These are phyloP conservation scores for Calonectria naviculata DNA, from an alignment of 2,329 filamentous ascomycete species.

Conservation along the genomic window DNA sequence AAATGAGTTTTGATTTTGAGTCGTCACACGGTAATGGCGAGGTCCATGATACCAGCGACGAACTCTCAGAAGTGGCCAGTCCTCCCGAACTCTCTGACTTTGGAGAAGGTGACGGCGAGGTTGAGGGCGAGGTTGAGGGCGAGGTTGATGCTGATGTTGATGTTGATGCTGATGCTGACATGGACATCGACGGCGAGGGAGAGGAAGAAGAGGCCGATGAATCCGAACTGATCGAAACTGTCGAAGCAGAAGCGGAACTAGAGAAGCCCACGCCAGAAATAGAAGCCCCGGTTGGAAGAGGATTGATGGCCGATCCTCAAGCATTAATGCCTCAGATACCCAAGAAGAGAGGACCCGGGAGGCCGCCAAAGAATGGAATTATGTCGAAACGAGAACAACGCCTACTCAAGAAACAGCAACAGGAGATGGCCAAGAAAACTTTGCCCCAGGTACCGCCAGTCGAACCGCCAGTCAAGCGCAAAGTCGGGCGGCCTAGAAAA, in stretches of 20 bases:
- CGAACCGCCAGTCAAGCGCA: constrained; percentile 69
- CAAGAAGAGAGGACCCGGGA: constrained; percentile 80
- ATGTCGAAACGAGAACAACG: constrained; percentile 83
- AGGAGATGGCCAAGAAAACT: constrained; percentile 62
- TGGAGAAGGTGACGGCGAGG: constrained; percentile 52
- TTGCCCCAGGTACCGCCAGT: constrained; percentile 57
- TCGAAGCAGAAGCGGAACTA: constrained; percentile 35
- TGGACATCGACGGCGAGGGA: constrained; percentile 14
- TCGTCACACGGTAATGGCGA: constrained; percentile 68
- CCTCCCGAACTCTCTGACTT: constrained; percentile 54
- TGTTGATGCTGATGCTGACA: constrained; percentile 32
- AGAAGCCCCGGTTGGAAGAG: constrained; percentile 42
- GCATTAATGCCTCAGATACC: constrained; percentile 58
- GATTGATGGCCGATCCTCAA: constrained; percentile 45
- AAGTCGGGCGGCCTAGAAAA: constrained; percentile 73
- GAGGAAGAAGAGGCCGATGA: constrained; percentile 43
- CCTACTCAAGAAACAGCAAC: constrained; percentile 67
- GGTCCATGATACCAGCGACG: constrained; percentile 66
- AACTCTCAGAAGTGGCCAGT: constrained; percentile 57
- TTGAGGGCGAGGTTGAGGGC: constrained; percentile 42
- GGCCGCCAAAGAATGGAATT: constrained; percentile 84
- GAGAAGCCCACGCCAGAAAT: constrained; percentile 37
- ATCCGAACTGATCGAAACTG: constrained; percentile 41
- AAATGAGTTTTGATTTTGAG: constrained; percentile 81
- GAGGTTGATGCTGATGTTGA: constrained; percentile 38